A percentile compares a stretch with the other conserved stretches of the same genome.
phyloP scores from a whole-genome alignment of 2,329 filamentous ascomycete genomes.

The Capronia epimyces region DNA sequence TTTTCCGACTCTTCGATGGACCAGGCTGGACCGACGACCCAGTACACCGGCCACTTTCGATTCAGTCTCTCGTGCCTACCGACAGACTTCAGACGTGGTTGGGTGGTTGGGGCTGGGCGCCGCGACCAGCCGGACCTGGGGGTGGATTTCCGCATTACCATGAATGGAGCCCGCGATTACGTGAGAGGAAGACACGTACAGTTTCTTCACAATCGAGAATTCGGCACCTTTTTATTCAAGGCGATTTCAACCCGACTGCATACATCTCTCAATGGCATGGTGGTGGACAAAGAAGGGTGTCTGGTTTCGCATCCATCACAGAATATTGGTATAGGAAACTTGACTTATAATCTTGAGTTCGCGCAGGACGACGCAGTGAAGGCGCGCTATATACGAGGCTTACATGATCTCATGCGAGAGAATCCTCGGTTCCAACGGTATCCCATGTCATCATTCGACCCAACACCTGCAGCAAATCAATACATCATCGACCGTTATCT shows the following conservation, averaged over 20 bases:
- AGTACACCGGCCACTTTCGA: constrained; percentile 14
- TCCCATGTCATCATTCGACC: constrained; percentile 10
- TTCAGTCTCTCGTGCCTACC: constrained; percentile 10
- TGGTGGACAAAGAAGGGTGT: constrained; percentile 2
- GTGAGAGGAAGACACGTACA: constrained; percentile 14
- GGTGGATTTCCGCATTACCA: constrained; percentile 15
- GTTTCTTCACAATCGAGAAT: constrained; percentile 8
- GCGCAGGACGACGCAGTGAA: constrained; percentile 4
- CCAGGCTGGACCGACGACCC: neutral
- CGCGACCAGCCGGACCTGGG: constrained; percentile 8
- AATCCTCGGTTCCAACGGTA: constrained; percentile 1
- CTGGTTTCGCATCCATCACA: constrained; percentile 3
- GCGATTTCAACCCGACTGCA: constrained; percentile 13
- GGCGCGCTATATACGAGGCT: neutral
- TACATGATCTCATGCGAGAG: neutral
- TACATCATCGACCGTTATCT: constrained; percentile 11
- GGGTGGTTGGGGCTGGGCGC: constrained; percentile 13
- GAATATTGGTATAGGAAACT: constrained; percentile 8
- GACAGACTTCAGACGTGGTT: constrained; percentile 7
- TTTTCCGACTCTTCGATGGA: neutral
- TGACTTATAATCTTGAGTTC: constrained; percentile 14
- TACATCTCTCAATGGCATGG: constrained; percentile 9
- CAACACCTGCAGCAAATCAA: constrained; percentile 13
- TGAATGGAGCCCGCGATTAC: constrained; percentile 8
- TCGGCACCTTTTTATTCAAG: too few relatives aligned